These are phyloP conservation scores for Austroboletus eburneus DNA, from an alignment of 768 basidiomycete genomes.

Conservation along the genomic window DNA sequence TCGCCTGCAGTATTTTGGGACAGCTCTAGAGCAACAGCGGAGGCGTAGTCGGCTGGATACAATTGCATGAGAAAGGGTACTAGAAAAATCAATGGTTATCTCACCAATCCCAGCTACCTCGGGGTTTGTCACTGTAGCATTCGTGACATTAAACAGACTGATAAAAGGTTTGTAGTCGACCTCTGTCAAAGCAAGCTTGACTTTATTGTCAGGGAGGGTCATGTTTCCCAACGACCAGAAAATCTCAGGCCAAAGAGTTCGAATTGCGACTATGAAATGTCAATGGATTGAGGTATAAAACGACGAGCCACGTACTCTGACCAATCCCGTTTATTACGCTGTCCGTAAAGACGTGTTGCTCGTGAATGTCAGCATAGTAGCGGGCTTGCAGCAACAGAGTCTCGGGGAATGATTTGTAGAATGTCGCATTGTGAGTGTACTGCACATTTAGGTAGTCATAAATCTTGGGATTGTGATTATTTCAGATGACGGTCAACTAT, in stretches of 20 bases:
- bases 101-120: constrained; percentile 62
- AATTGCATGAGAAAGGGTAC: neutral
- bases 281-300: neutral
- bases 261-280: constrained; percentile 63
- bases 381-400: constrained; percentile 69
- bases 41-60: constrained; percentile 61
- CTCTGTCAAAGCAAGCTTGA: constrained; percentile 72
- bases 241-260: constrained; percentile 69
- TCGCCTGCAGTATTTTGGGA: constrained; percentile 59
- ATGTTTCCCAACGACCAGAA: constrained; percentile 71
- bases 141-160: constrained; percentile 77
- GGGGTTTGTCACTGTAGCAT: constrained; percentile 53
- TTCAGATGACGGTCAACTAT: neutral
- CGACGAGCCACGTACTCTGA: constrained; percentile 52
- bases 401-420: constrained; percentile 65
- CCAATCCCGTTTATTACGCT: constrained; percentile 56
- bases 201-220: constrained; percentile 65
- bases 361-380: constrained; percentile 72
- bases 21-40: constrained; percentile 72
- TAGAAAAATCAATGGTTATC: constrained; percentile 23
- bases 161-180: constrained; percentile 89
- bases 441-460: constrained; percentile 76
- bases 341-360: constrained; percentile 69
- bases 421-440: constrained; percentile 77
- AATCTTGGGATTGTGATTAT: constrained; percentile 39